Conservation (phyloP, 2,329 filamentous ascomycete genomes). For the Aspergillus sp. region DNA sequence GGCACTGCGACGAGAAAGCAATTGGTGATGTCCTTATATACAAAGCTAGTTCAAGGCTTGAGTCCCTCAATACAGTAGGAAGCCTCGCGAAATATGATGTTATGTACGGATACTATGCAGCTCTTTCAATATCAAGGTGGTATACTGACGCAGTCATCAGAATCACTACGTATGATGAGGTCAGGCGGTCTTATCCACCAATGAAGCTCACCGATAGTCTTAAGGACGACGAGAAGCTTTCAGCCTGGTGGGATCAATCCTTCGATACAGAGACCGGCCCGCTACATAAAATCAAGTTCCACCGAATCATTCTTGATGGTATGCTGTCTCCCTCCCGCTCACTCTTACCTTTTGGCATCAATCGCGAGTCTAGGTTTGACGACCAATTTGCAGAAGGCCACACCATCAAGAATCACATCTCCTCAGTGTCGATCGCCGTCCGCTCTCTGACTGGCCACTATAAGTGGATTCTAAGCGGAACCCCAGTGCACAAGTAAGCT, state of each 20-base stretch:
- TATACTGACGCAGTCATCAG: slow-evolving; percentile 21
- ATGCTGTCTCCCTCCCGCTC: slow-evolving; percentile 4
- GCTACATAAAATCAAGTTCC: slow-evolving; percentile 40
- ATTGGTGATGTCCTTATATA: slow-evolving; percentile 30
- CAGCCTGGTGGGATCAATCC: slow-evolving; percentile 27
- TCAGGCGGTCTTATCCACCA: slow-evolving; percentile 37
- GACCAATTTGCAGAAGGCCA: slow-evolving; percentile 31
- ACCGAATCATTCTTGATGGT: slow-evolving; percentile 47
- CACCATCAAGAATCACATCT: slow-evolving; percentile 39
- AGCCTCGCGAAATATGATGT: slow-evolving; percentile 25
- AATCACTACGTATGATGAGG: slow-evolving; percentile 43
- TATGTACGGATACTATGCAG: slow-evolving; percentile 19
- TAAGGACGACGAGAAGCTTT: slow-evolving; percentile 20
- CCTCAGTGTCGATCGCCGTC: slow-evolving; percentile 39
- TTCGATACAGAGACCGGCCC: slow-evolving; percentile 31
- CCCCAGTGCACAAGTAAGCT: slow-evolving; percentile 42
- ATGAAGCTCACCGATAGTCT: slow-evolving; percentile 22
- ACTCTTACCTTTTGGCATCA: neutral
- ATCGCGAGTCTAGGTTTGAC: neutral
- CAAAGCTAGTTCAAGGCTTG: slow-evolving; percentile 24
- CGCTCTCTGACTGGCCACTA: slow-evolving; percentile 36
- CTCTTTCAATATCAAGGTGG: neutral
- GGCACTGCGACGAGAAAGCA: slow-evolving; percentile 31
- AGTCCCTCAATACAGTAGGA: slow-evolving; percentile 21
- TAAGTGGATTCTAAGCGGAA: slow-evolving; percentile 45